Evolutionary conservation across 2,329 filamentous ascomycete genomes (phyloP).

Genomic region (Orbilia ellipsospora): DNA sequence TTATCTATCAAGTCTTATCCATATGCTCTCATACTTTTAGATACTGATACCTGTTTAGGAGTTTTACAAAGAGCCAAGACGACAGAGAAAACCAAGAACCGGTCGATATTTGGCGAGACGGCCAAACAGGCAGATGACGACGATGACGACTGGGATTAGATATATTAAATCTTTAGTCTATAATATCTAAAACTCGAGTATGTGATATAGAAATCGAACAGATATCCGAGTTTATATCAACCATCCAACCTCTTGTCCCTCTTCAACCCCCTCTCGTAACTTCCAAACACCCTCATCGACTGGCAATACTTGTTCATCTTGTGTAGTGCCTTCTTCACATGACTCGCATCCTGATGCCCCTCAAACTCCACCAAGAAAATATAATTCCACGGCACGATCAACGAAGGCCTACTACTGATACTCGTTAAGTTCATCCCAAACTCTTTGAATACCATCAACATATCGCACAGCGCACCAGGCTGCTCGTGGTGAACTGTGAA

Average conservation of each 20-base stretch:
- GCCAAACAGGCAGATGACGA: constrained; percentile 46
- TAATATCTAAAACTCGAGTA: not conserved
- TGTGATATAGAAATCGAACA: too few species aligned
- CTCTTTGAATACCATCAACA: constrained; percentile 79
- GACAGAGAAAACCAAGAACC: constrained; percentile 39
- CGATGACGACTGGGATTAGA: constrained; percentile 52
- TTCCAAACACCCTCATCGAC: constrained; percentile 59
- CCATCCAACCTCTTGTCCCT: not conserved
- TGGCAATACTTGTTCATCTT: constrained; percentile 65
- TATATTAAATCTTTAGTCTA: not conserved
- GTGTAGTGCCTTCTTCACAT: constrained; percentile 71
- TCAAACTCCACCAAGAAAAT: constrained; percentile 94
- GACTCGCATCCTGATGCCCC: constrained; percentile 70
- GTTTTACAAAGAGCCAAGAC: constrained; percentile 55
- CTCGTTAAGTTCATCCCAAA: constrained; percentile 84
- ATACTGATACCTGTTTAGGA: constrained; percentile 18
- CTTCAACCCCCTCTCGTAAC: constrained; percentile 47
- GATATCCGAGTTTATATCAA: not conserved
- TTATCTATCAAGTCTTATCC: not conserved
- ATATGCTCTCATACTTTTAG: not conserved
- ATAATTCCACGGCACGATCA: constrained; percentile 83
- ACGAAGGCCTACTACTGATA: constrained; percentile 85
- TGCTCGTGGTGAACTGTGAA: constrained; percentile 83
- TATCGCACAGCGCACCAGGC: constrained; percentile 85
- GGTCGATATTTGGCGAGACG: constrained; percentile 51